A percentile compares a stretch with the other conserved stretches of the same genome.
phyloP scores from a whole-genome alignment of 73 alveolate genomes.

The Symbiodinium pilosum region DNA sequence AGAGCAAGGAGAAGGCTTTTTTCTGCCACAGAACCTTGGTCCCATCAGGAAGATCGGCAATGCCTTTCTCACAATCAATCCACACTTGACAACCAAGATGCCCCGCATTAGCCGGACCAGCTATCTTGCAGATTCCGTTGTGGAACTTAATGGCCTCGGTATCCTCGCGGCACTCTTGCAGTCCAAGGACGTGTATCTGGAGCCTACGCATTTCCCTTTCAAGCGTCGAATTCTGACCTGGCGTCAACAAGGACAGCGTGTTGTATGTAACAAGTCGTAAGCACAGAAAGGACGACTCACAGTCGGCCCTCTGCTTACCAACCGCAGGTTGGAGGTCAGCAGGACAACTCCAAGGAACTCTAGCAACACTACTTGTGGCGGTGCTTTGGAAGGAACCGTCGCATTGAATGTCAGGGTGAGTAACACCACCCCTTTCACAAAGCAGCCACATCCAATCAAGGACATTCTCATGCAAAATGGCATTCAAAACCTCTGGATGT shows the following conservation, averaged over 20 bases:
- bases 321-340: too few relatives aligned
- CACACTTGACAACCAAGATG: not conserved
- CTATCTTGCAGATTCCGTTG: not conserved
- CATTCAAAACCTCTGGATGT: too few relatives aligned
- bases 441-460: not conserved
- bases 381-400: not conserved
- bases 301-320: too few relatives aligned
- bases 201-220: not conserved
- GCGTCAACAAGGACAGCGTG: not conserved
- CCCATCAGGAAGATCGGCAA: not conserved
- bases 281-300: too few relatives aligned
- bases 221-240: not conserved
- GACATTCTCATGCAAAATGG: not conserved
- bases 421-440: too few relatives aligned
- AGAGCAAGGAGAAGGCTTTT: not conserved
- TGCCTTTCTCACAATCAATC: not conserved
- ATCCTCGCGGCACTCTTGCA: not conserved
- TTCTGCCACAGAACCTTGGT: not conserved
- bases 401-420: not conserved
- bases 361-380: too few relatives aligned
- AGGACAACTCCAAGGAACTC: too few relatives aligned
- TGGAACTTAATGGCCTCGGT: not conserved
- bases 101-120: not conserved
- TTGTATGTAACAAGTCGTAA: not conserved
- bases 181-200: not conserved